Evolutionary conservation across 2,329 filamentous ascomycete genomes (phyloP).

Genomic region (Alternaria sp.): DNA sequence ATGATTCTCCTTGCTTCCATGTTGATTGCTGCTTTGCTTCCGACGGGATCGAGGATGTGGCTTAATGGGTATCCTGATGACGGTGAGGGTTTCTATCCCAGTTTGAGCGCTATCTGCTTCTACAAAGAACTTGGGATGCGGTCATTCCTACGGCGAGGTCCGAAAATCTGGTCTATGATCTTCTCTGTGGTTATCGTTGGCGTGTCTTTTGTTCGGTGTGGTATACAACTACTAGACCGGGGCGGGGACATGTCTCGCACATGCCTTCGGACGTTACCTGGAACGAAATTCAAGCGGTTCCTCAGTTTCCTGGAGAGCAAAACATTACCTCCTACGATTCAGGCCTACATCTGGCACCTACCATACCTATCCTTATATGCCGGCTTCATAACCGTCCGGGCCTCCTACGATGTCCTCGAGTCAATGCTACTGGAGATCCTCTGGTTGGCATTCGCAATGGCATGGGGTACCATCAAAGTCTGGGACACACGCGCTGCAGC

Average conservation of each 20-base stretch:
- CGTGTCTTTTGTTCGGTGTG: conserved; percentile 26
- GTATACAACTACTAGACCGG: conserved; percentile 27
- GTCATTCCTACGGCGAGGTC: conserved; percentile 13
- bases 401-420: conserved; percentile 21
- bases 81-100: conserved; percentile 28
- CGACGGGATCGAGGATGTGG: conserved; percentile 31
- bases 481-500: conserved; percentile 23
- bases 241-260: conserved; percentile 15
- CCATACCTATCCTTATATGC: conserved; percentile 18
- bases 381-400: conserved; percentile 14
- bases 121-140: conserved; percentile 21
- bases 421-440: conserved; percentile 34
- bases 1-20: conserved; percentile 27
- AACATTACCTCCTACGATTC: not conserved
- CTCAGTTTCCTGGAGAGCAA: conserved; percentile 16
- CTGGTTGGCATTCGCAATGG: conserved; percentile 33
- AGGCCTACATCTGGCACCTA: conserved; percentile 9
- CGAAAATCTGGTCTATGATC: conserved; percentile 32
- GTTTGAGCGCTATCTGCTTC: conserved; percentile 25
- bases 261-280: conserved; percentile 22
- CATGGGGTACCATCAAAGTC: conserved; percentile 35
- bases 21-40: conserved; percentile 27
- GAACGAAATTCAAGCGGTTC: conserved; percentile 15
- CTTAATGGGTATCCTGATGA: conserved; percentile 19
- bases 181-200: conserved; percentile 28